Conservation (phyloP, 768 basidiomycete genomes). For the Mycena haematopus region DNA sequence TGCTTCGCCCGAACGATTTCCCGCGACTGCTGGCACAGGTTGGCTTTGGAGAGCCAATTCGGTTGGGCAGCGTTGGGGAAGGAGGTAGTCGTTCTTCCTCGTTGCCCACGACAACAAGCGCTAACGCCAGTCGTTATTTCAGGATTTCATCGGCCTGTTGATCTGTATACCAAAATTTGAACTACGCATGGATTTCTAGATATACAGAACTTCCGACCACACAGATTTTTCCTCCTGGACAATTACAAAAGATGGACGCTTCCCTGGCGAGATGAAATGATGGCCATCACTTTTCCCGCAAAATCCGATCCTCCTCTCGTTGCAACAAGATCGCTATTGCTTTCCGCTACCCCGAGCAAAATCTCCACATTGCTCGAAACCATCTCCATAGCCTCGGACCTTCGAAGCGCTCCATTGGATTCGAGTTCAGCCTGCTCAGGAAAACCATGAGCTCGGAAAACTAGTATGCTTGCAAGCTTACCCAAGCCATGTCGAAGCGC, state of each 20-base stretch:
- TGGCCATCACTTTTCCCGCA: slow-evolving; percentile 45
- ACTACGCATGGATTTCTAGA: too few relatives aligned
- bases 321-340: slow-evolving; percentile 46
- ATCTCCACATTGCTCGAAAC: slow-evolving; percentile 50
- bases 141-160: slow-evolving; percentile 71
- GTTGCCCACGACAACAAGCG: neutral
- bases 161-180: slow-evolving; percentile 60
- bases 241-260: slow-evolving; percentile 16
- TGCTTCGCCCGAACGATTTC: slow-evolving; percentile 71
- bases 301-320: slow-evolving; percentile 46
- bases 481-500: slow-evolving; percentile 70
- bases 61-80: slow-evolving; percentile 63
- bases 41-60: slow-evolving; percentile 62
- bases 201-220: too few relatives aligned
- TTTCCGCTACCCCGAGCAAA: slow-evolving; percentile 43
- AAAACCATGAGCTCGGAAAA: neutral
- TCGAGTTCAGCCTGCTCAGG: slow-evolving; percentile 45
- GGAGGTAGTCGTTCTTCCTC: slow-evolving; percentile 54
- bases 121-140: slow-evolving; percentile 12
- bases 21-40: slow-evolving; percentile 56
- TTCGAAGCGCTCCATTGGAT: slow-evolving; percentile 45
- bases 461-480: slow-evolving; percentile 29
- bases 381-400: slow-evolving; percentile 42
- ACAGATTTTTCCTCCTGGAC: too few relatives aligned
- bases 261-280: slow-evolving; percentile 35